These are phyloP conservation scores for Yamadazyma nakazawae DNA, from an alignment of 805 yeast genomes.

Conservation along the genomic window DNA sequence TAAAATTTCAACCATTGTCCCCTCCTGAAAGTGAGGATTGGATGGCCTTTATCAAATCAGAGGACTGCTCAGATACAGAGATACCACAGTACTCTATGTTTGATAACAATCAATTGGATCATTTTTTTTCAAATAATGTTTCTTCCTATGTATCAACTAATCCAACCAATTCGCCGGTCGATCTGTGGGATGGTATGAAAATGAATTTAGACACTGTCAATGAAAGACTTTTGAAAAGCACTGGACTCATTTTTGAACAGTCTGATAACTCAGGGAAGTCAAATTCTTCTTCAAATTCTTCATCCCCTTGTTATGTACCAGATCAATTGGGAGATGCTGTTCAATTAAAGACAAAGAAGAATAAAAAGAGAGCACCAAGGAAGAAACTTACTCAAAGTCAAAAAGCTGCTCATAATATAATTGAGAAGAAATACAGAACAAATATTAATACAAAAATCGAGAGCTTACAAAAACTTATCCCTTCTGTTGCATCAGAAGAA, in stretches of 20 bases:
- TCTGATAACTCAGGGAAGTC: conserved; percentile 1
- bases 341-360: not conserved
- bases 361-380: conserved; percentile 45
- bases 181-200: not conserved
- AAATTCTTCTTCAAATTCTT: conserved; percentile 1
- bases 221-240: conserved; percentile 1
- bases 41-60: conserved; percentile 11
- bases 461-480: conserved; percentile 61
- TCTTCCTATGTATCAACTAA: conserved; percentile 2
- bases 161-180: conserved; percentile 4
- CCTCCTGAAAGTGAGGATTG: conserved; percentile 14
- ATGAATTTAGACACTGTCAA: conserved; percentile 14
- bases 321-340: not conserved
- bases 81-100: not conserved
- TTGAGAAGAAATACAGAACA: conserved; percentile 67
- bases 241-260: not conserved
- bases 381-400: conserved; percentile 57
- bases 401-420: conserved; percentile 69
- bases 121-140: conserved; percentile 1
- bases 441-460: conserved; percentile 72
- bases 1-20: conserved; percentile 10
- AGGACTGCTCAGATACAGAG: not conserved
- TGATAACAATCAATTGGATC: conserved; percentile 1
- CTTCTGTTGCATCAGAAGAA: conserved; percentile 61
- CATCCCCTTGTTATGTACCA: not conserved